Conservation (phyloP, 1,139 yeast genomes). For the Candida sojae region DNA sequence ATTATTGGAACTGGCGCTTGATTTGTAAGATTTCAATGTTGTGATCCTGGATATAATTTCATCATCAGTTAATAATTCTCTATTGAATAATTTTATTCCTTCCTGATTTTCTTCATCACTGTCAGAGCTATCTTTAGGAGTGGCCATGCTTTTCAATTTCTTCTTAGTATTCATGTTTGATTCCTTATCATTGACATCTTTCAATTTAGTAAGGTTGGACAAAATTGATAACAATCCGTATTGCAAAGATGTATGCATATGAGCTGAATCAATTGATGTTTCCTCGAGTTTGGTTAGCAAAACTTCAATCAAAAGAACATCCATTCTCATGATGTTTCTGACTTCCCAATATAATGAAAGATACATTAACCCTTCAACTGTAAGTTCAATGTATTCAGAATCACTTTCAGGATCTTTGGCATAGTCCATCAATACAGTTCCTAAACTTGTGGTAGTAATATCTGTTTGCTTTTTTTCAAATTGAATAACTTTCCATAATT, state of each 20-base stretch:
- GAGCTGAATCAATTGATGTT: conserved; percentile 1
- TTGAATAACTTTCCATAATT: conserved; percentile 46
- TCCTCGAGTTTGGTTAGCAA: conserved; percentile 16
- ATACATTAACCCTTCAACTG: conserved; percentile 51
- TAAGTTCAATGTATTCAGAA: conserved; percentile 19
- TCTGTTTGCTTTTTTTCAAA: conserved; percentile 21
- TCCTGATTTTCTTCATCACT: conserved; percentile 24
- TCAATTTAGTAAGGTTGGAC: conserved; percentile 36
- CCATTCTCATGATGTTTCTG: conserved; percentile 31
- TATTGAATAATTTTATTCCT: conserved; percentile 33
- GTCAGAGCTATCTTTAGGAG: conserved; percentile 23
- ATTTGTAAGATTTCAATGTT: conserved; percentile 24
- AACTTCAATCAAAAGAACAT: conserved; percentile 28
- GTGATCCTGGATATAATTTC: conserved; percentile 28
- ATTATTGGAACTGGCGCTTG: conserved; percentile 13
- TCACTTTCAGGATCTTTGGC: conserved; percentile 12
- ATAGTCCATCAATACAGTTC: conserved; percentile 19
- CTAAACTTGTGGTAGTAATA: conserved; percentile 22
- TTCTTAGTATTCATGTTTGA: conserved; percentile 21
- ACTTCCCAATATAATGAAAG: conserved; percentile 38
- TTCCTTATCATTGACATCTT: conserved; percentile 17
- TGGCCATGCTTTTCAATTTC: conserved; percentile 36
- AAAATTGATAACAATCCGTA: conserved; percentile 44
- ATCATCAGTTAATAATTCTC: conserved; percentile 26
- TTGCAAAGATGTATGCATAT: conserved; percentile 15